Base-by-base conservation (phyloP, 2,329 filamentous ascomycete species). In the Aspergillus uvarum region DNA sequence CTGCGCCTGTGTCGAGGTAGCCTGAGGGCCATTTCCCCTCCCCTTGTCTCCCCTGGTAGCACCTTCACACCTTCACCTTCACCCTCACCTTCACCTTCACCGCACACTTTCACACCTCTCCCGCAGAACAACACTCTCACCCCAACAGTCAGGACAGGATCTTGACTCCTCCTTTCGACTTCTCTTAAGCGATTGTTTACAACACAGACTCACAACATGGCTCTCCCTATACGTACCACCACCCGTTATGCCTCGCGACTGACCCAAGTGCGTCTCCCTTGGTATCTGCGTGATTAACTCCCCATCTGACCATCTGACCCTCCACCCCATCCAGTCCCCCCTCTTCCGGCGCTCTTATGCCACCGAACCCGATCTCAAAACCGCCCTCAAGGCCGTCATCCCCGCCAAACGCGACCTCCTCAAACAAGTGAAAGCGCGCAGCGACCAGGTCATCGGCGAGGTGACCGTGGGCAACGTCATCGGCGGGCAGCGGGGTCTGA, bases 401-500 rank as follows among this genome's bases (percentile, higher is more conserved):
- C 95, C 95, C 35, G 92, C 88, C 63, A 98, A 98, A 82, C 88
- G 93, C 55, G 94, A 96, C 77, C 88, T 97, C 21, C 81, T 98
- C 70, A 95, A 96, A 80, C 90, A 93, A 78, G 91, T 98, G 80
- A 98, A 97, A 82, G 86, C 89, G 59, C 87, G 94, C 75, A 85
- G 86, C 55, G 86, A 88, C 71, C 95, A 93, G 78, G 87, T 88
- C 61, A 88, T 98, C 70, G 94, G 94, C 59, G 91, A 96, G 71
- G 88, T 98, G 78, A 96, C 94, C 83, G 87, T 98, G 50, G 91
- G 94, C 79, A 96, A 95, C 79, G 91, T 91, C 22, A 87, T 98
- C 68, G 95, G 95, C 70, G 95, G 95, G 72, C 98, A 98, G 95
- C 90, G 93, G 81, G 94, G 94, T 44, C 86, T 99, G 68, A 97